Percentiles rank a stretch among this genome's conserved stretches.
Conservation (phyloP, 192 early-diverging fungal species). For the Coemansia sp. region DNA sequence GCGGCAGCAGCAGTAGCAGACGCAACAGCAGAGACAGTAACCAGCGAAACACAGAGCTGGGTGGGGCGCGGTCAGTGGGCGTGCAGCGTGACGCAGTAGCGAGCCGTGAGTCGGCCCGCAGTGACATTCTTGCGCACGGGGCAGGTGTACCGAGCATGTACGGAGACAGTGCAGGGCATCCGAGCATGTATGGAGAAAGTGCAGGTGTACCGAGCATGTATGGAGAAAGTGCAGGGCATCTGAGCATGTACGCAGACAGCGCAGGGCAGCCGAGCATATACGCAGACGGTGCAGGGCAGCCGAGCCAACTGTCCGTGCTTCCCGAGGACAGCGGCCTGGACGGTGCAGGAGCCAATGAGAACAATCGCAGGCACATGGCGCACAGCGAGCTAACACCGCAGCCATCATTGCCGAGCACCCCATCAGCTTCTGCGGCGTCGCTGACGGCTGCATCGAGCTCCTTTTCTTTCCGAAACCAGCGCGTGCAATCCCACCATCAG, state of each 20-base stretch:
- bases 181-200: too few species aligned
- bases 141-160: not conserved
- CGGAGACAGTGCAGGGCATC: too few species aligned
- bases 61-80: constrained; percentile 4
- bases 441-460: constrained; percentile 40
- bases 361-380: constrained; percentile 16
- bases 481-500: constrained; percentile 18
- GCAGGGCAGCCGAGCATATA: constrained; percentile 1
- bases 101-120: constrained; percentile 3
- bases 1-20: constrained; percentile 15
- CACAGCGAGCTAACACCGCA: constrained; percentile 35
- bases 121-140: constrained; percentile 6
- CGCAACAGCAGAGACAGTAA: constrained; percentile 28
- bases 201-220: too few species aligned
- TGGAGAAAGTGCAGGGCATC: too few species aligned
- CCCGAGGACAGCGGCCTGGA: constrained; percentile 19
- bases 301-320: constrained; percentile 23
- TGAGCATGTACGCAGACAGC: not conserved
- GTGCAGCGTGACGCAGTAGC: constrained; percentile 17
- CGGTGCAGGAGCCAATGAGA: constrained; percentile 2
- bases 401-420: constrained; percentile 31
- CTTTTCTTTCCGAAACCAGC: constrained; percentile 47
- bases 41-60: constrained; percentile 8
- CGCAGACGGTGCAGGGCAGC: constrained; percentile 4
- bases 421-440: constrained; percentile 44